Base-by-base conservation (phyloP, 768 basidiomycete species). In the Gelatoporia subvermispora region DNA sequence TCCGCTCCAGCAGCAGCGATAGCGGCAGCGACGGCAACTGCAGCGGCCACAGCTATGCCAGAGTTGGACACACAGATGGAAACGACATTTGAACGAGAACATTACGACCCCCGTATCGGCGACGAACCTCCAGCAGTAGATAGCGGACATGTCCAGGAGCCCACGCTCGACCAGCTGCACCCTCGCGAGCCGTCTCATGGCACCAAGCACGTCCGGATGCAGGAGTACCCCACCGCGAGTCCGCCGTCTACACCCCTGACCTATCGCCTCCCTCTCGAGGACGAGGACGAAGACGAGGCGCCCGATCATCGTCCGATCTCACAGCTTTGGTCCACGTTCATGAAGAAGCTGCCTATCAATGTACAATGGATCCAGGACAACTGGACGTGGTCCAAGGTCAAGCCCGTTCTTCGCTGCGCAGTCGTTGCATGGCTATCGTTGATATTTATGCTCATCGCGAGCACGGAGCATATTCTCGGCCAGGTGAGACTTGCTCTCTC, bases 391-490 rank as follows among this genome's bases (percentile, higher is more conserved):
- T 65, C 76, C 16, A 81, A 78, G 56, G 50, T 81, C 55, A 84
- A 84, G 63, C 81, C 83, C 3, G 77, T 74, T 9, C 66, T 88
- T 35, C 78, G 87, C 46, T 78, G 78, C 52, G 76, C 83, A 11
- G 43, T 82, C 35, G 69, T 78, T 1, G 84, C 75, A 16, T 89
- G 84, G 84, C 53, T 84, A 1, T 68, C 79, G 17, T 60, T 75
- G 0, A 59, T 87, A 9, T 58, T 88, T 3, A 79, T 88, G 59
- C 62, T 84, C 15, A 78, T 85, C 37, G 77, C 78, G 0, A 49
- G 44, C 1, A 71, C 78, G 1, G 65, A 79, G 58, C 49, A 54
- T 2, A 53, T 73, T 18, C 63, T 88, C 64, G 86, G 87, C 0
- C 77, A 79, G 68, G 86, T 82, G 52, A 38, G 64, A 65, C 53